Conservation (phyloP, 2,329 filamentous ascomycete genomes). For the Colletotrichum shisoi region DNA sequence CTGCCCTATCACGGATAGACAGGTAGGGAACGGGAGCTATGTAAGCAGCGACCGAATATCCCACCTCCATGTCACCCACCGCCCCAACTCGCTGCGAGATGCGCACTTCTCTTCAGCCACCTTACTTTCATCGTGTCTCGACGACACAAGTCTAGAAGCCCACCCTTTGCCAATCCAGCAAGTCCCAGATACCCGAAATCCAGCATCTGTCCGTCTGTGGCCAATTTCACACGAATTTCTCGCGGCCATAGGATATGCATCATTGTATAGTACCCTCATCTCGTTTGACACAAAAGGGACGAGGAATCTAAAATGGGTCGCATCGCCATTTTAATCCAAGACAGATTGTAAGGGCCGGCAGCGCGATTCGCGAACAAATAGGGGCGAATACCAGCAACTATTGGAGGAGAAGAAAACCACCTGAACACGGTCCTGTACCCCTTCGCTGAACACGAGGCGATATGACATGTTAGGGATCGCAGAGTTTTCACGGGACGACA, state of each 20-base stretch:
- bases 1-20: conserved; percentile 15
- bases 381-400: conserved; percentile 6
- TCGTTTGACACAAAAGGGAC: conserved; percentile 30
- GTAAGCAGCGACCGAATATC: conserved; percentile 20
- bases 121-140: neutral
- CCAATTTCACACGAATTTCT: conserved; percentile 21
- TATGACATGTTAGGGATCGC: conserved; percentile 13
- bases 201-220: neutral
- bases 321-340: conserved; percentile 21
- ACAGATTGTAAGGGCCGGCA: conserved; percentile 13
- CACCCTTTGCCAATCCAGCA: neutral
- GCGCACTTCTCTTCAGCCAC: neutral
- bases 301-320: conserved; percentile 24
- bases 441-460: conserved; percentile 18
- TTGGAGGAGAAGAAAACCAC: neutral
- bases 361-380: neutral
- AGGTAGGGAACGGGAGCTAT: conserved; percentile 26
- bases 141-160: neutral
- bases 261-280: conserved; percentile 22
- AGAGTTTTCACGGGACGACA: neutral
- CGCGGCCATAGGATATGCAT: conserved; percentile 10
- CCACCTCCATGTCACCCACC: neutral
- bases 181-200: neutral
- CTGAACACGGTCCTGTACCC: neutral
- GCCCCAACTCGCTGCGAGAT: neutral